A percentile compares a stretch with the other conserved stretches of the same genome.
Evolutionary conservation across 495 filamentous ascomycete species (phyloP).

Genomic region (Darksidea phi): DNA sequence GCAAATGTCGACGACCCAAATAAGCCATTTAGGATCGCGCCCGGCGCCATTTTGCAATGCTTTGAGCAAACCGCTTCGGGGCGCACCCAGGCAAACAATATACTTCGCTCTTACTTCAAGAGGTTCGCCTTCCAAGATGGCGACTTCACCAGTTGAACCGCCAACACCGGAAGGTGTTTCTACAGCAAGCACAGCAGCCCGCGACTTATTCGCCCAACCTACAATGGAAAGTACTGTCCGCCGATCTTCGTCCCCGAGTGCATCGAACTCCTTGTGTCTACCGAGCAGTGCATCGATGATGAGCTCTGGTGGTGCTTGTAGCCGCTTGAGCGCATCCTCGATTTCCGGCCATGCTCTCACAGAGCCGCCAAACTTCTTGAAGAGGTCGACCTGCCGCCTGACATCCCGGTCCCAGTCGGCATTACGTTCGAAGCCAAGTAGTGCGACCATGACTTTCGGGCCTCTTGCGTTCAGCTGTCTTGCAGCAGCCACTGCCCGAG

Average conservation of each 20-base stretch:
- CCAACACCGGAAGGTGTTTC: slow-evolving; percentile 87
- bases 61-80: slow-evolving; percentile 76
- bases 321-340: slow-evolving; percentile 51
- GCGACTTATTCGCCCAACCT: slow-evolving; percentile 80
- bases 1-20: slow-evolving; percentile 83
- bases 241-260: slow-evolving; percentile 76
- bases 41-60: slow-evolving; percentile 61
- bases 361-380: slow-evolving; percentile 57
- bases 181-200: slow-evolving; percentile 73
- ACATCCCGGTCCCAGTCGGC: slow-evolving; percentile 37
- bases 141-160: slow-evolving; percentile 65
- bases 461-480: slow-evolving; percentile 82
- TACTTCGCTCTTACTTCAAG: slow-evolving; percentile 72
- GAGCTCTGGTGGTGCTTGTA: slow-evolving; percentile 66
- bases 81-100: slow-evolving; percentile 79
- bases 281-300: slow-evolving; percentile 88
- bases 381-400: slow-evolving; percentile 58
- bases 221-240: slow-evolving; percentile 79
- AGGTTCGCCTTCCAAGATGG: slow-evolving; percentile 62
- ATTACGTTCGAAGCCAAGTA: slow-evolving; percentile 73
- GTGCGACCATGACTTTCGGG: slow-evolving; percentile 71
- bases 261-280: slow-evolving; percentile 78
- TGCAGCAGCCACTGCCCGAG: slow-evolving; percentile 78
- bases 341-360: slow-evolving; percentile 40
- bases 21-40: slow-evolving; percentile 64